Percentiles rank a stretch among this genome's conserved stretches.
phyloP scores from a whole-genome alignment of 306 rosid genomes.

The Cicer cuneatum region DNA sequence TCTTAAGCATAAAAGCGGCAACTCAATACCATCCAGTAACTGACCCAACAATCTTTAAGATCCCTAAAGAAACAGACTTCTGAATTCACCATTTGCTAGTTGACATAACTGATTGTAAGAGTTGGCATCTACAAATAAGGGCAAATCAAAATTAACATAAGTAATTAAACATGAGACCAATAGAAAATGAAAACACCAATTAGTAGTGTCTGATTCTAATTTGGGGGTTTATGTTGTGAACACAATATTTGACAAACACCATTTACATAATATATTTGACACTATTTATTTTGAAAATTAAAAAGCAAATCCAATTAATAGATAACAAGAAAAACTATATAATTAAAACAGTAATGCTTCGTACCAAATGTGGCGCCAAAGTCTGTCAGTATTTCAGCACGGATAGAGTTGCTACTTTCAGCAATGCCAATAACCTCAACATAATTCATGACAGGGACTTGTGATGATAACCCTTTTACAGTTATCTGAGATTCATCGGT shows the following conservation, averaged over 20 bases:
- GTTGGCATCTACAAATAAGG: conserved; percentile 47
- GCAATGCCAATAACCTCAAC: conserved; percentile 64
- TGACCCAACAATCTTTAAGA: conserved; percentile 13
- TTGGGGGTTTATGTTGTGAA: neutral
- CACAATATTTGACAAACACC: neutral
- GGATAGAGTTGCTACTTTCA: conserved; percentile 49
- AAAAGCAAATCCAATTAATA: neutral
- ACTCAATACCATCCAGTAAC: conserved; percentile 28
- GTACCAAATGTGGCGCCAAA: conserved; percentile 64
- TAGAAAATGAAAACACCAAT: neutral
- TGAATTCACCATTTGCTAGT: conserved; percentile 64
- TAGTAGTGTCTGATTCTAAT: neutral
- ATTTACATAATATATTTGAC: neutral
- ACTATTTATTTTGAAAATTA: neutral
- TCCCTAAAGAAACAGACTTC: conserved; percentile 57
- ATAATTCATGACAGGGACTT: conserved; percentile 50
- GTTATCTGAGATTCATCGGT: conserved; percentile 50
- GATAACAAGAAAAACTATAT: neutral
- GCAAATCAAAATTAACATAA: conserved; percentile 30
- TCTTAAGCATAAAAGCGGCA: conserved; percentile 23
- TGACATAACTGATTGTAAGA: no score
- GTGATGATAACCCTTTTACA: conserved; percentile 59
- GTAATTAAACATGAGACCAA: neutral
- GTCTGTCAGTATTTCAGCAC: conserved; percentile 55
- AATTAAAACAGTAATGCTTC: neutral